Base-by-base conservation (phyloP, 169 alveolate genomes). In the Plasmodium reichenowi region DNA sequence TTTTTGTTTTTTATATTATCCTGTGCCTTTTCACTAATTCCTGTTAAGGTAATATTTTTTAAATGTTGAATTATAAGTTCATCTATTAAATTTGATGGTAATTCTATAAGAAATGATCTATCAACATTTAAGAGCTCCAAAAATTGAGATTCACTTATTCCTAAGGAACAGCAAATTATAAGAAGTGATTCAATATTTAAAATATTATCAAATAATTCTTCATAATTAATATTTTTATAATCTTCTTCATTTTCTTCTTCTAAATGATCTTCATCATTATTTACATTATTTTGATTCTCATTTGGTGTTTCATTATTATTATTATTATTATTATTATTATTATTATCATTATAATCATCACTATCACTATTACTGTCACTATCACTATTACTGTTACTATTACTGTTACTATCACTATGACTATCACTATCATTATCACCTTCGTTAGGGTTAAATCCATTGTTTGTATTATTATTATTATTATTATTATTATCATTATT, bases 161-260 rank as follows among this genome's bases (percentile, higher is more conserved):
- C 91, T 47, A 83, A 50, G 9, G 91, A 24, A 48, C 91, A 83
- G 38, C 91, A 83, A 12, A 83, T 83, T 50, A 83, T 83, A 62
- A 83, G 83, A 17, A 83, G 29, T n/a, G 91, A 83, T 83, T 83
- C 91, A 48, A 54, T 83, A 54, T 68, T 83, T 47, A 83, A 13
- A 10, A 83, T 72, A 50, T 62, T 68, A 62, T 83, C 91, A 62
- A 83, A 83, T 29, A 83, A n/a, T 54, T 83, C 74, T 20, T 83
- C 91, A 72, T 83, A 83, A 62, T 83, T 68, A 56, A 83, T 83
- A 43, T 68, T 68, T 83, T 83, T 83, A 63, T 83, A 83, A 62
- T 83, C 91, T 6, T 76, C 76, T 9, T 64, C 71, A 26, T 59
- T 50, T 63, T 58, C 74, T 1, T 8, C 10, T 29, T 67, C 62